These are phyloP conservation scores for Thraustotheca clavata DNA, from an alignment of 352 stramenopile genomes.

Conservation along the genomic window DNA sequence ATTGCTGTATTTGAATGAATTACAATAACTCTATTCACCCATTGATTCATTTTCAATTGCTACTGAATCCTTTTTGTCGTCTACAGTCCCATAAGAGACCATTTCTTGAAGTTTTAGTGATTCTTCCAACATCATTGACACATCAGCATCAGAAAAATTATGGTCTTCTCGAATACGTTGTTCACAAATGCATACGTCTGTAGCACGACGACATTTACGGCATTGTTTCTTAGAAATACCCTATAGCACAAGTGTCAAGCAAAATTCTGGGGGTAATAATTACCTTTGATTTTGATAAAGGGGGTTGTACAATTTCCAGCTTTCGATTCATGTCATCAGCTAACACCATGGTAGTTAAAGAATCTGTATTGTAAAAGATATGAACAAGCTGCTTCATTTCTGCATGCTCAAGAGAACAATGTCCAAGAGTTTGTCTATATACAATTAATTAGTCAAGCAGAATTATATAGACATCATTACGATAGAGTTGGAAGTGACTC, in stretches of 20 bases:
- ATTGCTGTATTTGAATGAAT: no score
- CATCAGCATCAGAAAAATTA: conserved; percentile 42
- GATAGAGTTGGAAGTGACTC: neutral
- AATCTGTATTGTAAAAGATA: conserved; percentile 44
- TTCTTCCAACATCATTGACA: conserved; percentile 63
- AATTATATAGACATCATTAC: neutral
- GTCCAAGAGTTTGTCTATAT: conserved; percentile 29
- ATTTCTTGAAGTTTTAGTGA: conserved; percentile 31
- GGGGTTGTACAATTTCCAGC: conserved; percentile 17
- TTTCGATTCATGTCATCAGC: conserved; percentile 47
- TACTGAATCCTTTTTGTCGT: neutral
- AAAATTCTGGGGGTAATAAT: conserved; percentile 19
- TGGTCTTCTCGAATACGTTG: conserved; percentile 23
- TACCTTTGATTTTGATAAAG: conserved; percentile 19
- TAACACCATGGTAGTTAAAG: conserved; percentile 47
- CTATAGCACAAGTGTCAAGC: conserved; percentile 1
- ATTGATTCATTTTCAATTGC: no score
- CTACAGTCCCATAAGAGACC: conserved; percentile 10
- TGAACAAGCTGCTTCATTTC: conserved; percentile 58
- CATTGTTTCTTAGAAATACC: conserved; percentile 27
- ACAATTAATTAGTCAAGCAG: neutral
- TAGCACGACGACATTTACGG: conserved; percentile 58
- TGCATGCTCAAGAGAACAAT: conserved; percentile 41
- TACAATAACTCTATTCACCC: no score
- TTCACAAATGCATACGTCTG: conserved; percentile 52